Percentiles rank a stretch among this genome's conserved stretches.
Evolutionary conservation across 2,329 filamentous ascomycete species (phyloP).

Genomic region (Nigrospora osmanthi): DNA sequence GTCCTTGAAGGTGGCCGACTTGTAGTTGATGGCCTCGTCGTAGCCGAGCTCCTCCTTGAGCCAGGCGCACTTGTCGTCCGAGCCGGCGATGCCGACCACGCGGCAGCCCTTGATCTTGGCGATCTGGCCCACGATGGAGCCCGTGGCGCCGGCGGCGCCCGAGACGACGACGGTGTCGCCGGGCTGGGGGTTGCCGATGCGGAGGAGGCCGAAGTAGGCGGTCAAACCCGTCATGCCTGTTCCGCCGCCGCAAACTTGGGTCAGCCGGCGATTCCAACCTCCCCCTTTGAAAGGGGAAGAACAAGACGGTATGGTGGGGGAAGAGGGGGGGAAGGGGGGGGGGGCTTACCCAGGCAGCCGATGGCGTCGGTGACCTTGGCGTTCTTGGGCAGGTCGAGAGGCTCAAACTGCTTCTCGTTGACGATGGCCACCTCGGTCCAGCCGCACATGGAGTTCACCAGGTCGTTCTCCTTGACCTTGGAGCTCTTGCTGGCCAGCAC

Average conservation of each 20-base stretch:
- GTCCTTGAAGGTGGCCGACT: constrained; percentile 64
- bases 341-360: constrained; percentile 39
- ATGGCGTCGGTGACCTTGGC: constrained; percentile 49
- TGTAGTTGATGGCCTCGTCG: constrained; percentile 74
- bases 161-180: constrained; percentile 78
- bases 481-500: constrained; percentile 53
- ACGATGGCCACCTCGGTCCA: constrained; percentile 63
- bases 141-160: constrained; percentile 73
- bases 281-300: too few relatives aligned
- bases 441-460: constrained; percentile 46
- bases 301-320: too few relatives aligned
- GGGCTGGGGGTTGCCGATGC: constrained; percentile 64
- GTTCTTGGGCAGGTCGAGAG: constrained; percentile 30
- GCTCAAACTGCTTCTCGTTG: constrained; percentile 39
- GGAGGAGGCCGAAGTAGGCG: constrained; percentile 51
- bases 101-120: constrained; percentile 73
- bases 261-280: not conserved
- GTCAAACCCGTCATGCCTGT: constrained; percentile 40
- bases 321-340: not conserved
- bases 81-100: constrained; percentile 75
- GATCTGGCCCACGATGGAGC: constrained; percentile 75
- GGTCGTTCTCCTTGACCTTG: constrained; percentile 47
- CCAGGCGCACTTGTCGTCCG: constrained; percentile 72
- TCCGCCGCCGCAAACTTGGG: constrained; percentile 21
- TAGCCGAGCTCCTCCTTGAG: constrained; percentile 41